Conservation (phyloP, 306 rosid genomes). For the Senna tora region DNA sequence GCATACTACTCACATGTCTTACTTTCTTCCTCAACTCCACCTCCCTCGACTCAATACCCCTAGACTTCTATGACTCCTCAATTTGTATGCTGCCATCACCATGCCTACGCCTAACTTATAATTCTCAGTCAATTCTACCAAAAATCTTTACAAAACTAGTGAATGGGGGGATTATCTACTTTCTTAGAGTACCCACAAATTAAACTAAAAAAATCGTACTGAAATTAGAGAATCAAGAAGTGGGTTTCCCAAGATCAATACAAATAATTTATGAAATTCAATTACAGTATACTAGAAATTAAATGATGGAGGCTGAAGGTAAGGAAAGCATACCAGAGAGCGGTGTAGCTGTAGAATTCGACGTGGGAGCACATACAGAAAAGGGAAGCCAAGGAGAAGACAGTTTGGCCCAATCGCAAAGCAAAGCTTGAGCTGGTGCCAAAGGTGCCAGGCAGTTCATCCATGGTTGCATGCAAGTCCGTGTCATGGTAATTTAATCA, state of each 20-base stretch:
- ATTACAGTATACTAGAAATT: neutral
- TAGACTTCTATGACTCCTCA: neutral
- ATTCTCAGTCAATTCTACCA: neutral
- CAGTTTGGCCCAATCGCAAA: slow-evolving; percentile 64
- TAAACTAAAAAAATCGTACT: neutral
- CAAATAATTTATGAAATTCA: neutral
- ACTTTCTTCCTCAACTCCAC: slow-evolving; percentile 18
- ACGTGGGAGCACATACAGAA: slow-evolving; percentile 63
- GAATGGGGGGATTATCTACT: neutral
- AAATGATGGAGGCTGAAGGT: neutral
- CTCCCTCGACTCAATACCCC: slow-evolving; percentile 13
- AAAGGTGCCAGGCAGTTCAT: slow-evolving; percentile 64
- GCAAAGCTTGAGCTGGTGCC: slow-evolving; percentile 74
- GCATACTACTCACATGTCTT: neutral
- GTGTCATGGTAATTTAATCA: slow-evolving; percentile 36
- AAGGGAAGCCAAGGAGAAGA: slow-evolving; percentile 61
- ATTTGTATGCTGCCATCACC: neutral
- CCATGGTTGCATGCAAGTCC: slow-evolving; percentile 49
- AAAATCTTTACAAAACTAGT: neutral
- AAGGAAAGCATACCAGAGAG: slow-evolving; percentile 52
- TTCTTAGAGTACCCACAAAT: neutral
- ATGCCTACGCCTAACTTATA: neutral
- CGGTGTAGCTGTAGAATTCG: slow-evolving; percentile 60
- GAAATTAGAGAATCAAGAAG: neutral
- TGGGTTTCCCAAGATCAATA: slow-evolving; percentile 5